Conservation (phyloP, 176 grass and related monocot genomes). For the Thalia dealbata region DNA sequence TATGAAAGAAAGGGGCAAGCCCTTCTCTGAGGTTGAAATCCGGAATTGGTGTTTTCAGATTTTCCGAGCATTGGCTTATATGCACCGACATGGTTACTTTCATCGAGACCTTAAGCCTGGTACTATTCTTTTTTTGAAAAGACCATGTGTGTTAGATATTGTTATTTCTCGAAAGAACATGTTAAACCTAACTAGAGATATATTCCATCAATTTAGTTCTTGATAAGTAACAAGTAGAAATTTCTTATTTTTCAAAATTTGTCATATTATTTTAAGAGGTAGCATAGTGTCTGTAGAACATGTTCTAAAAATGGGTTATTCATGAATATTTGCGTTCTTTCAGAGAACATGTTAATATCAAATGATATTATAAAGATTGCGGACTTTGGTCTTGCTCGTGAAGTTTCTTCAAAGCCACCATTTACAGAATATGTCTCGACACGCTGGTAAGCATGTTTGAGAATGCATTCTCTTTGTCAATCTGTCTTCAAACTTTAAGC, state of each 20-base stretch:
- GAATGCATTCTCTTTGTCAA: not conserved
- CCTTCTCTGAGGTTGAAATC: conserved; percentile 73
- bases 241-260: too few relatives aligned
- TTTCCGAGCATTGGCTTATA: conserved; percentile 91
- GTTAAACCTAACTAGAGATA: too few relatives aligned
- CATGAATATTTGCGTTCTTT: conserved; percentile 16
- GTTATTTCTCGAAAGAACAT: not conserved
- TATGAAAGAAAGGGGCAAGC: conserved; percentile 79
- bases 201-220: too few relatives aligned
- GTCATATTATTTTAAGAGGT: not conserved
- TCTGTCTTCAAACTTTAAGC: not conserved
- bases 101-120: conserved; percentile 98
- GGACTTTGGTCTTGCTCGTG: conserved; percentile 97
- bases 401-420: conserved; percentile 76
- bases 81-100: conserved; percentile 97
- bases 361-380: conserved; percentile 88
- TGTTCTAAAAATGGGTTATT: not conserved
- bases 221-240: too few relatives aligned
- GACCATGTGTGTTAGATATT: not conserved
- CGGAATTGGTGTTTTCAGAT: conserved; percentile 97
- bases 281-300: not conserved
- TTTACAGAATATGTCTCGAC: conserved; percentile 99
- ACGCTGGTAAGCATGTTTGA: conserved; percentile 49
- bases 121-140: conserved; percentile 18
- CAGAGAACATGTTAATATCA: conserved; percentile 89